A percentile compares a stretch with the other conserved stretches of the same genome.
phyloP scores from a whole-genome alignment of 2,329 filamentous ascomycete genomes.

The Diplodia mutila region DNA sequence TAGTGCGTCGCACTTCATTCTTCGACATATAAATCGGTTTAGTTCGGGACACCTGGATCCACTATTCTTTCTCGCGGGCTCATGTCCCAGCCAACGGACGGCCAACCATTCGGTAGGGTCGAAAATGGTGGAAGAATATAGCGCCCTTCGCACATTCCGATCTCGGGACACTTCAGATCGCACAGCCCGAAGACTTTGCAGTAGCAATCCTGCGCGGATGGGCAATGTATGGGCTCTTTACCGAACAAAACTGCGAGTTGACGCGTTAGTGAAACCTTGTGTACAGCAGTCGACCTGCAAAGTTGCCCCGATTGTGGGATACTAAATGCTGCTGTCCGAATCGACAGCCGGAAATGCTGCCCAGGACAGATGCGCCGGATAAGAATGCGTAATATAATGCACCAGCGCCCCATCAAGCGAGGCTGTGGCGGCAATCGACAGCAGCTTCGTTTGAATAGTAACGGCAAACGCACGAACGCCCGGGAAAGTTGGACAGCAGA shows the following conservation, averaged over 20 bases:
- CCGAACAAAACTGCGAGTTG: constrained; percentile 41
- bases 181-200: constrained; percentile 70
- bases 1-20: not conserved
- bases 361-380: not conserved
- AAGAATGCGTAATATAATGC: not conserved
- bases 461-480: not conserved
- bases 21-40: not conserved
- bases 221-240: constrained; percentile 59
- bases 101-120: constrained; percentile 65
- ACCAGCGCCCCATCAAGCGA: not conserved
- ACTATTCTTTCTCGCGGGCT: constrained; percentile 37
- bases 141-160: constrained; percentile 57
- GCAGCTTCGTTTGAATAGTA: not conserved
- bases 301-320: not conserved
- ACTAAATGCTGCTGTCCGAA: not conserved
- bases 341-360: not conserved
- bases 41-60: constrained; percentile 20
- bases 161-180: constrained; percentile 46
- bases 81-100: constrained; percentile 57
- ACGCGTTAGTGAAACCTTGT: not conserved
- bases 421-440: not conserved
- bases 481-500: not conserved
- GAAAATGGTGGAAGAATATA: constrained; percentile 64
- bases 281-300: not conserved
- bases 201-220: constrained; percentile 64